These are phyloP conservation scores for Cystobasidium onofrii DNA, from an alignment of 768 basidiomycete species.

Conservation along the genomic window DNA sequence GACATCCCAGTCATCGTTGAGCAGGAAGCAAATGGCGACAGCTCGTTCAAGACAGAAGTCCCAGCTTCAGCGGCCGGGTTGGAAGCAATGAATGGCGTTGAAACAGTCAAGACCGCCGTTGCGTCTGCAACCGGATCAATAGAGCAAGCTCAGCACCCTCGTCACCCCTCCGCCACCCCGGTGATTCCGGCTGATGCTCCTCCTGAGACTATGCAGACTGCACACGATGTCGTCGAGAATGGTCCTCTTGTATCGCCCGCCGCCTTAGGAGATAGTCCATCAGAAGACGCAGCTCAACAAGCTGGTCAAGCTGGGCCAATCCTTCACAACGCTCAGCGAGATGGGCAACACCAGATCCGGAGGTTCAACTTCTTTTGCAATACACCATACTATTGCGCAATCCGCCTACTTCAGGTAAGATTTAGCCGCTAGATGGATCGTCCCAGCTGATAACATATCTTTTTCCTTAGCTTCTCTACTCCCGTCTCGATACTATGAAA, in stretches of 20 bases:
- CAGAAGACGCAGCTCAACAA: not conserved
- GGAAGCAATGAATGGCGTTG: constrained; percentile 30
- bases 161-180: not conserved
- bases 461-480: constrained; percentile 68
- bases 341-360: constrained; percentile 23
- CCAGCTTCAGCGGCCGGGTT: constrained; percentile 33
- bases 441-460: constrained; percentile 19
- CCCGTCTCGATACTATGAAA: constrained; percentile 76
- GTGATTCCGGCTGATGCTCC: constrained; percentile 1
- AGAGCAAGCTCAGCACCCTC: not conserved
- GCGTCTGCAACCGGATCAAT: not conserved
- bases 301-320: not conserved
- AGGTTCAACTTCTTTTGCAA: constrained; percentile 66
- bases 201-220: constrained; percentile 9
- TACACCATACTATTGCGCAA: constrained; percentile 80
- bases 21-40: constrained; percentile 4
- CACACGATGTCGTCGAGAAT: not conserved
- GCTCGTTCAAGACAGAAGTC: constrained; percentile 23
- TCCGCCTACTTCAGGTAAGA: constrained; percentile 80
- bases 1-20: not conserved
- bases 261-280: not conserved
- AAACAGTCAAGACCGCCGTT: constrained; percentile 21
- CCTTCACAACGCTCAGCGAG: constrained; percentile 6
- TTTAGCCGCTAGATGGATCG: not conserved
- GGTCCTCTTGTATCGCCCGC: not conserved